These are phyloP conservation scores for Monilinia fructigena DNA, from an alignment of 2,329 filamentous ascomycete species.

Conservation along the genomic window DNA sequence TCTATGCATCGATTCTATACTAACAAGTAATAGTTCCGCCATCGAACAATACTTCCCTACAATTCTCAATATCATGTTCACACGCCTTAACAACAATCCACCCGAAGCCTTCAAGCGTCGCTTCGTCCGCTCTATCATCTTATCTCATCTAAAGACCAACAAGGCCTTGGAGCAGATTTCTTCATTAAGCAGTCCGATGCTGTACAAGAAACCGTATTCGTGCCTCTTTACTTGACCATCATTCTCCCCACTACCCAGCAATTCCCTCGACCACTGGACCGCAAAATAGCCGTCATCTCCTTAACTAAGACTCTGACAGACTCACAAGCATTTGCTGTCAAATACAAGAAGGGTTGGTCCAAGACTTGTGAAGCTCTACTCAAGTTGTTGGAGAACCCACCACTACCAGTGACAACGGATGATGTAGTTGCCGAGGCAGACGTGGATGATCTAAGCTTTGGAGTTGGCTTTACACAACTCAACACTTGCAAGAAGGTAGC, in stretches of 20 bases:
- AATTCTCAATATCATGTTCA: slow-evolving; percentile 80
- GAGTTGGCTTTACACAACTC: slow-evolving; percentile 88
- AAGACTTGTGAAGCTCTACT: slow-evolving; percentile 88
- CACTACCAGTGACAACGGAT: slow-evolving; percentile 63
- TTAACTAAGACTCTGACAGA: slow-evolving; percentile 90
- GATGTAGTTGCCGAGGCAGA: slow-evolving; percentile 84
- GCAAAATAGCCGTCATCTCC: slow-evolving; percentile 90
- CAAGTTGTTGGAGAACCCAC: slow-evolving; percentile 85
- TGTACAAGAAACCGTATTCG: slow-evolving; percentile 77
- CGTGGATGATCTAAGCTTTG: slow-evolving; percentile 92
- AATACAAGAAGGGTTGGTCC: slow-evolving; percentile 86
- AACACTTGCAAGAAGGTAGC: slow-evolving; percentile 79
- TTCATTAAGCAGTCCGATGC: slow-evolving; percentile 83
- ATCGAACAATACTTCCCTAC: slow-evolving; percentile 56
- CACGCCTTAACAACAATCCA: slow-evolving; percentile 58
- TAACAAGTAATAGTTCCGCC: slow-evolving; percentile 49
- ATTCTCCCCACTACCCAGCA: slow-evolving; percentile 88
- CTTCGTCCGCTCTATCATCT: slow-evolving; percentile 92
- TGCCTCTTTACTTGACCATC: slow-evolving; percentile 79
- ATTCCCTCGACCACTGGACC: slow-evolving; percentile 80
- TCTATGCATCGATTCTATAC: slow-evolving; percentile 15
- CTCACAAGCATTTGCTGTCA: slow-evolving; percentile 76
- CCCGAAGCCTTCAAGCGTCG: slow-evolving; percentile 80
- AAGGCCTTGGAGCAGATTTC: slow-evolving; percentile 87
- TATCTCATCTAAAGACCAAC: slow-evolving; percentile 67